These are phyloP conservation scores for Paraleonurus japonicus DNA, from an alignment of 257 asterid genomes.

Conservation along the genomic window DNA sequence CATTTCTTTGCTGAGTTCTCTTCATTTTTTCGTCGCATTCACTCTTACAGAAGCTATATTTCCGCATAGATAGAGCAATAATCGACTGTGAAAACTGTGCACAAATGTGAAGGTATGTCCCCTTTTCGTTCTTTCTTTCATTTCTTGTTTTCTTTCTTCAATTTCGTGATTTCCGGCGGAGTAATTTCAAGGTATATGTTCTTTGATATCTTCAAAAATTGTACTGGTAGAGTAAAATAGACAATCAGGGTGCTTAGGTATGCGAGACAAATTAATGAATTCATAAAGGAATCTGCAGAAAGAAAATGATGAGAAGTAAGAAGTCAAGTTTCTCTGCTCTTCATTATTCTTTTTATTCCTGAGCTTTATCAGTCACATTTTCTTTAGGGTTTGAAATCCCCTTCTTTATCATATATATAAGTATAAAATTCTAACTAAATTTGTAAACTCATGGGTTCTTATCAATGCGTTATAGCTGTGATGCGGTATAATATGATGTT, in stretches of 20 bases:
- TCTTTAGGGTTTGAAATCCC: background rate
- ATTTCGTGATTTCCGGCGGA: background rate
- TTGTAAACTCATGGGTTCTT: background rate
- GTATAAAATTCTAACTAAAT: too few relatives aligned
- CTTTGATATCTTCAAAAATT: background rate
- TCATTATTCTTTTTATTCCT: background rate
- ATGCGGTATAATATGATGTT: background rate
- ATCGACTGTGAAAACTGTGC: too few relatives aligned
- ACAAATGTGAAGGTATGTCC: too few relatives aligned
- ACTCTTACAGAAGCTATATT: background rate
- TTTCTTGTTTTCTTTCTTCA: background rate
- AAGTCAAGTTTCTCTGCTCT: background rate
- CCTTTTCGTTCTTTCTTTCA: background rate
- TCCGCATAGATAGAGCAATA: too few relatives aligned
- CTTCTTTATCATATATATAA: too few relatives aligned
- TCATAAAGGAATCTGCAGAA: too few relatives aligned
- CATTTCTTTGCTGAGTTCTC: background rate
- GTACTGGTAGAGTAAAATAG: background rate
- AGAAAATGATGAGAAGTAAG: too few relatives aligned
- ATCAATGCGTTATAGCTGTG: background rate
- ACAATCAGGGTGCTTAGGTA: background rate
- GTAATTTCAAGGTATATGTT: background rate
- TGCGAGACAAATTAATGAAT: background rate
- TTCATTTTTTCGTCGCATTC: background rate
- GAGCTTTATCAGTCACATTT: constrained; percentile 4